Evolutionary conservation across 345 rosid genomes (phyloP).

Genomic region (Dovyalis caffra): DNA sequence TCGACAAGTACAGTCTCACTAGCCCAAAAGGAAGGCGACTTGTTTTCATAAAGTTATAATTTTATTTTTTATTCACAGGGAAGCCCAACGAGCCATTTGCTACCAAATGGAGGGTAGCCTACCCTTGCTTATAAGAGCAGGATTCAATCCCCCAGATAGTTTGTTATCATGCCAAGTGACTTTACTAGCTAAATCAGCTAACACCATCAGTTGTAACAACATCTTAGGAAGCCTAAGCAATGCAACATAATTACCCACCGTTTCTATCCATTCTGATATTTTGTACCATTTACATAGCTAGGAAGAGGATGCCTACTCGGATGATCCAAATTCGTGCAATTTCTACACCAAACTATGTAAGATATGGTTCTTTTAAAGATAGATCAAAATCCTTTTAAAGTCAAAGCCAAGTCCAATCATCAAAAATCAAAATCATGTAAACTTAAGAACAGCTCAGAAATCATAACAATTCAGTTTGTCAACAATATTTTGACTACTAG

Average conservation of each 20-base stretch:
- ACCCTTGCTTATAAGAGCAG: too few species aligned
- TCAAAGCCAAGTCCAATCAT: background rate
- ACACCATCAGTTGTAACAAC: background rate
- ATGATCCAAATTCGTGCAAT: background rate
- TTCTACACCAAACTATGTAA: too few species aligned
- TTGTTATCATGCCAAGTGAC: background rate
- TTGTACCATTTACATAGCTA: too few species aligned
- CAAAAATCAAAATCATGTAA: background rate
- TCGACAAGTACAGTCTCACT: background rate
- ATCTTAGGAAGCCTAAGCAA: background rate
- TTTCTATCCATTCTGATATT: background rate
- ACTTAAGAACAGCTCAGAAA: too few species aligned
- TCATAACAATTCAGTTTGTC: background rate
- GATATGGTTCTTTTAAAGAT: too few species aligned
- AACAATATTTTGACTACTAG: background rate
- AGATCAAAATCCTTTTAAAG: background rate
- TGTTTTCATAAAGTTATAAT: background rate
- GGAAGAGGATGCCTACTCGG: background rate
- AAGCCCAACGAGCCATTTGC: background rate
- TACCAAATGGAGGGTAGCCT: background rate
- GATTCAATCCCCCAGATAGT: too few species aligned
- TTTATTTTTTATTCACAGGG: background rate
- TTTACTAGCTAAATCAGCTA: background rate
- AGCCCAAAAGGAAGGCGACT: background rate
- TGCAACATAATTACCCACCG: background rate